Evolutionary conservation across 192 early-diverging fungal species (phyloP), one percentile per base, ranked within the genome.

Genomic region (Mortierella claussenii): DNA sequence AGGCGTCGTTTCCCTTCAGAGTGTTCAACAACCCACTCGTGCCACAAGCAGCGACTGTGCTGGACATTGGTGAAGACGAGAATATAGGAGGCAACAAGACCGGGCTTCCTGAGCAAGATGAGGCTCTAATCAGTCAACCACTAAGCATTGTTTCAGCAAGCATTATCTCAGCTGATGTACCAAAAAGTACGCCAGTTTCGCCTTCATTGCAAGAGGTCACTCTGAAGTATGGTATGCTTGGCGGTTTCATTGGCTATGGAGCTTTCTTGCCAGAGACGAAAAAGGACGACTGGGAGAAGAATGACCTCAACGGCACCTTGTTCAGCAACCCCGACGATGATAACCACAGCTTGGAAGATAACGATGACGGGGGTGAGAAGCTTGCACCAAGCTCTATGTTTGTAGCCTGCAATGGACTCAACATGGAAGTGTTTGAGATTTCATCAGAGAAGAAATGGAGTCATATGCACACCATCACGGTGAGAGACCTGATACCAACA

Each of bases 1-100:
- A 53, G 21, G 42, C 55, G 2, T 17, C 12, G 2, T 75, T 75
- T 49, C 50, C 48, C 8, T 66, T 75, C 51, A 50, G 32, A 26
- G 37, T 76, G 13, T 76, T 44, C 54, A 60, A 67, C n/a, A 67
- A 76, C 44, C 73, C 65, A 2, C 6, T 76, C 23, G 65, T 67
- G 0, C 55, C 21, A 12, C 57, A 55, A 28, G 33, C 61, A 10
- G 17, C 31, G 9, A 20, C 13, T 18, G 7, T 53, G 3, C 1
- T 31, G 5, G 20, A 28, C 17, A 15, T 31, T 18, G 50, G 18
- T 3, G 50, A 32, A 13, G 37, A 40, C 7, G 37, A 40, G 37
- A 40, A 40, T 40, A n/a, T n/a, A n/a, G 7, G 7, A 13, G 7
- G 13, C 13, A 40, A 40, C 37, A 40, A 40, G 13, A 13, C 7